phyloP scores from a whole-genome alignment of 345 rosid genomes.

The Raphanus sativus region DNA sequence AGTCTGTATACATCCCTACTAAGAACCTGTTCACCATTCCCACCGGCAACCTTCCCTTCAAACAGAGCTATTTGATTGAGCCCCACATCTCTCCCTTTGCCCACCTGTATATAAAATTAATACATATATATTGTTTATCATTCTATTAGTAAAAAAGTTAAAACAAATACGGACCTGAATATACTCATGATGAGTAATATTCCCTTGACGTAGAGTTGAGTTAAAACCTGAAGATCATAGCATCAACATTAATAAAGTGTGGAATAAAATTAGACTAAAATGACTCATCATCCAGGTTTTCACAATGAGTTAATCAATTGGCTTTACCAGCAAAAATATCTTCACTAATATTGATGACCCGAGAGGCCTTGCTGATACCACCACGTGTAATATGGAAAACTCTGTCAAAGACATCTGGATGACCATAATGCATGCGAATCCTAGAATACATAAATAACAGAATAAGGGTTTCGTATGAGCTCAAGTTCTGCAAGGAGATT shows the following conservation, averaged over 20 bases:
- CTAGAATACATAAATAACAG: constrained; percentile 40
- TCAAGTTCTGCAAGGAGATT: constrained; percentile 10
- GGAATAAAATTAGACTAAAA: neutral
- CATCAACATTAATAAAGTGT: neutral
- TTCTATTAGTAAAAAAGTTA: neutral
- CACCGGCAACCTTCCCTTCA: constrained; percentile 99
- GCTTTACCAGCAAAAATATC: constrained; percentile 80
- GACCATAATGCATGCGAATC: constrained; percentile 99
- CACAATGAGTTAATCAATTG: neutral
- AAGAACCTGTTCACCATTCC: constrained; percentile 98
- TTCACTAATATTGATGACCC: constrained; percentile 96
- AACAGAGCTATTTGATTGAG: constrained; percentile 96
- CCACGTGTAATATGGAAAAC: constrained; percentile 97
- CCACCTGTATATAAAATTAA: constrained; percentile 62
- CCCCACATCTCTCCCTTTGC: constrained; percentile 98
- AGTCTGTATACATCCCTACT: constrained; percentile 98
- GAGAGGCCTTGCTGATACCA: constrained; percentile 99
- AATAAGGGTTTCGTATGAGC: constrained; percentile 10
- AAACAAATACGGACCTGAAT: constrained; percentile 64
- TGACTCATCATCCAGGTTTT: neutral
- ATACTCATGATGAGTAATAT: constrained; percentile 97
- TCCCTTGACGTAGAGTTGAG: constrained; percentile 95
- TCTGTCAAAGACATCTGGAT: constrained; percentile 98
- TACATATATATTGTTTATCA: neutral
- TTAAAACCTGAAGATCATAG: constrained; percentile 67